These are phyloP conservation scores for Aureobasidium sp. DNA, from an alignment of 2,329 filamentous ascomycete genomes.

Conservation along the genomic window DNA sequence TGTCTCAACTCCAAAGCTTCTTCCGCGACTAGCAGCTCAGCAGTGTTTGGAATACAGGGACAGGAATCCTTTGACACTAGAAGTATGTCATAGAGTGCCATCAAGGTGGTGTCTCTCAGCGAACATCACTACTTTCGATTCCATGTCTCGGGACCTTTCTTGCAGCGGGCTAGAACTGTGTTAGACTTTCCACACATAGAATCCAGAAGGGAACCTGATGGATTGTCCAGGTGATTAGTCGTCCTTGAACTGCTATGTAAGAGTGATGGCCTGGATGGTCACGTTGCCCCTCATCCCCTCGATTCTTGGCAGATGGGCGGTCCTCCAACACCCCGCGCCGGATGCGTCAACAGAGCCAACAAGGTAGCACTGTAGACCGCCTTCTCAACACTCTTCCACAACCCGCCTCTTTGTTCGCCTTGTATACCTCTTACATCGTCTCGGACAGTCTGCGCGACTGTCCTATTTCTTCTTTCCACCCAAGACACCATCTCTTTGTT, in stretches of 20 bases:
- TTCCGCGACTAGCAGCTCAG: no score
- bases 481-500: not conserved
- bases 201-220: not conserved
- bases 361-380: not conserved
- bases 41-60: not conserved
- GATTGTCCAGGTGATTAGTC: not conserved
- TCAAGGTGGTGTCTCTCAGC: no score
- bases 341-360: constrained; percentile 5
- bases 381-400: not conserved
- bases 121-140: no score
- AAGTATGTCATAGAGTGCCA: not conserved
- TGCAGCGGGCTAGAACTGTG: no score
- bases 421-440: not conserved
- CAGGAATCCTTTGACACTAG: not conserved
- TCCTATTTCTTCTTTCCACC: not conserved
- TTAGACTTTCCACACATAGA: no score
- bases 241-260: not conserved
- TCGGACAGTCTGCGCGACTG: constrained; percentile 14
- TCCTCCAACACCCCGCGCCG: not conserved
- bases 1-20: no score
- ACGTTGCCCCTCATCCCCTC: not conserved
- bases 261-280: not conserved
- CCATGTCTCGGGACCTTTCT: no score
- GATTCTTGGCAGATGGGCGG: not conserved
- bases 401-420: not conserved